Evolutionary conservation across 73 alveolate species (phyloP).

Genomic region (Symbiodinium natans): DNA sequence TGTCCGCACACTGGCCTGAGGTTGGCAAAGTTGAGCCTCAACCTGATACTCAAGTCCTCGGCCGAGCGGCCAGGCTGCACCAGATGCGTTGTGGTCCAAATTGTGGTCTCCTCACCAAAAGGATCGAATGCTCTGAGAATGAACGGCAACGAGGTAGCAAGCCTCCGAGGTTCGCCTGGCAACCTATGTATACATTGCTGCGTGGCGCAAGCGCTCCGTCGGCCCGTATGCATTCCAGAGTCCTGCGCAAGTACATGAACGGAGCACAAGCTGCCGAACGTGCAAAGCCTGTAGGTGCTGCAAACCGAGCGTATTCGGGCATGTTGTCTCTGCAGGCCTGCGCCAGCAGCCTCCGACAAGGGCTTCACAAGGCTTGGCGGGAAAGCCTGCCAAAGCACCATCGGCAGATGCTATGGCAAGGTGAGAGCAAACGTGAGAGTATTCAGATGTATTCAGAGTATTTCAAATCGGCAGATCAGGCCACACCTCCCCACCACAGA

Average conservation of each 20-base stretch:
- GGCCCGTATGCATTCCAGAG: constrained; percentile 91
- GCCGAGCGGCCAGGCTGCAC: background rate
- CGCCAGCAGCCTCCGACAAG: background rate
- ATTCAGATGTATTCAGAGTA: background rate
- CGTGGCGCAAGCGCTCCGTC: background rate
- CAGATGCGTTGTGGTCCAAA: constrained; percentile 56
- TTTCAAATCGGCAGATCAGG: background rate
- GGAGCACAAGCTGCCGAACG: too few relatives aligned
- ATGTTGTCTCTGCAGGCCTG: too few relatives aligned
- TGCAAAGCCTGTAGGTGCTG: too few relatives aligned
- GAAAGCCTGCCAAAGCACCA: constrained; percentile 33
- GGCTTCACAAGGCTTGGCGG: constrained; percentile 60
- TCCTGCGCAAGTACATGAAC: constrained; percentile 12
- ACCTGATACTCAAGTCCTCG: background rate
- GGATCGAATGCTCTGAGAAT: too few relatives aligned
- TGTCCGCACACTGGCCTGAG: background rate
- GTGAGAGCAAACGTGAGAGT: background rate
- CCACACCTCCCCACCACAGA: constrained; percentile 85
- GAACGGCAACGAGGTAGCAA: background rate
- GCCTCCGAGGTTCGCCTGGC: background rate
- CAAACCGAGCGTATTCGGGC: too few relatives aligned
- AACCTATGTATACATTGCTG: background rate
- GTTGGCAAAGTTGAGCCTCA: background rate
- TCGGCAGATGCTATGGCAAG: background rate
- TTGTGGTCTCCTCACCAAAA: constrained; percentile 40